A percentile compares a stretch with the other conserved stretches of the same genome.
Evolutionary conservation across 2,329 filamentous ascomycete genomes (phyloP).

Genomic region (Stemphylium lycopersici): DNA sequence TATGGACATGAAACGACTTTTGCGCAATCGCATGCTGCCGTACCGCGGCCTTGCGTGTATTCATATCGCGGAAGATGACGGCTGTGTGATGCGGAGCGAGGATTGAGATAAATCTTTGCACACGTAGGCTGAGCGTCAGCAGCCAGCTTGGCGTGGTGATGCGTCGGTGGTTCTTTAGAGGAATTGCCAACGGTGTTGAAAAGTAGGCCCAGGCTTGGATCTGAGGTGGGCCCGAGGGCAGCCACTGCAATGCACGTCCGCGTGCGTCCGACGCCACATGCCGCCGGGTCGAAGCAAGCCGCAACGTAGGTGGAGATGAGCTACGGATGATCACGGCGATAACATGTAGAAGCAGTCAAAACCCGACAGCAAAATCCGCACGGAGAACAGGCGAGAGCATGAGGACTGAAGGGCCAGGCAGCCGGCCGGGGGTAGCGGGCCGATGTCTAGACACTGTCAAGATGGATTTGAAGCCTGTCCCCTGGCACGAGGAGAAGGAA

Average conservation of each 20-base stretch:
- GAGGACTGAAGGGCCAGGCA: too few species aligned
- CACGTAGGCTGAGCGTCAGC: not conserved
- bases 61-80: not conserved
- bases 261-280: not conserved
- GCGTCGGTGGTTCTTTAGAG: not conserved
- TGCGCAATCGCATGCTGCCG: not conserved
- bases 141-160: not conserved
- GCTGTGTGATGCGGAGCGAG: not conserved
- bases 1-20: not conserved
- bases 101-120: not conserved
- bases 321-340: too few species aligned
- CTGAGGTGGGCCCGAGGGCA: not conserved
- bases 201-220: not conserved
- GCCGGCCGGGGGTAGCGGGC: too few species aligned
- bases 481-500: too few species aligned
- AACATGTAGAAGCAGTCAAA: too few species aligned
- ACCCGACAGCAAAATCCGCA: too few species aligned
- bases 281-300: not conserved
- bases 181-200: constrained; percentile 5
- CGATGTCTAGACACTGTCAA: too few species aligned
- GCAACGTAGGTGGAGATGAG: too few species aligned
- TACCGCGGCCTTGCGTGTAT: not conserved
- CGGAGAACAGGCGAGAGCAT: too few species aligned
- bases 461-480: too few species aligned
- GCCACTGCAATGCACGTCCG: not conserved